A percentile compares a stretch with the other conserved stretches of the same genome.
These are phyloP conservation scores for Oropetium thomaeum DNA, from an alignment of 176 grass and related monocot species.

Conservation along the genomic window DNA sequence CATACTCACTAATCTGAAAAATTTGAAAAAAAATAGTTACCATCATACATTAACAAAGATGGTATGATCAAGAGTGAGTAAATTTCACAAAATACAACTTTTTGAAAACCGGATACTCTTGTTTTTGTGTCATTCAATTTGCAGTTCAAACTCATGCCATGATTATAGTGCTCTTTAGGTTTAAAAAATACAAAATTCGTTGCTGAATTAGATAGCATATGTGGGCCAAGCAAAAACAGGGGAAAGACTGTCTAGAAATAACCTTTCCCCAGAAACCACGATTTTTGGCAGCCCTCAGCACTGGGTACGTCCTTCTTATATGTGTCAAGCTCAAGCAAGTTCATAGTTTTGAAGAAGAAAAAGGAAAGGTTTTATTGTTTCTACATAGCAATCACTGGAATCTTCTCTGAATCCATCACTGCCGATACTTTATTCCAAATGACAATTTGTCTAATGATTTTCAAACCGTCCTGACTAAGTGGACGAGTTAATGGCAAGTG, in stretches of 20 bases:
- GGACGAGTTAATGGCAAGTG: not conserved
- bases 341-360: not conserved
- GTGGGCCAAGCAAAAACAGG: no score
- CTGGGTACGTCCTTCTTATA: no score
- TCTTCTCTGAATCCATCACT: not conserved
- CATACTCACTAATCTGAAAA: slow-evolving; percentile 91
- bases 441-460: not conserved
- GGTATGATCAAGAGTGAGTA: not conserved
- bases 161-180: not conserved
- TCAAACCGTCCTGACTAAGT: not conserved
- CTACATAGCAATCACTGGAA: not conserved
- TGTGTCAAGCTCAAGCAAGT: not conserved
- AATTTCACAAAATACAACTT: no score
- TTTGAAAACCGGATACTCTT: no score
- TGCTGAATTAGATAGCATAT: not conserved
- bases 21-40: slow-evolving; percentile 24
- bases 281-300: no score
- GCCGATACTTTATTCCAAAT: not conserved
- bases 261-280: no score
- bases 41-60: slow-evolving; percentile 3
- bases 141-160: slow-evolving; percentile 6
- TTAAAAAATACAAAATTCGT: not conserved
- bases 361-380: not conserved
- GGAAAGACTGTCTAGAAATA: no score
- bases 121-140: not conserved